Percentiles rank a stretch among this genome's conserved stretches.
phyloP scores from a whole-genome alignment of 2,329 filamentous ascomycete species.

The Lecanosticta acicola region DNA sequence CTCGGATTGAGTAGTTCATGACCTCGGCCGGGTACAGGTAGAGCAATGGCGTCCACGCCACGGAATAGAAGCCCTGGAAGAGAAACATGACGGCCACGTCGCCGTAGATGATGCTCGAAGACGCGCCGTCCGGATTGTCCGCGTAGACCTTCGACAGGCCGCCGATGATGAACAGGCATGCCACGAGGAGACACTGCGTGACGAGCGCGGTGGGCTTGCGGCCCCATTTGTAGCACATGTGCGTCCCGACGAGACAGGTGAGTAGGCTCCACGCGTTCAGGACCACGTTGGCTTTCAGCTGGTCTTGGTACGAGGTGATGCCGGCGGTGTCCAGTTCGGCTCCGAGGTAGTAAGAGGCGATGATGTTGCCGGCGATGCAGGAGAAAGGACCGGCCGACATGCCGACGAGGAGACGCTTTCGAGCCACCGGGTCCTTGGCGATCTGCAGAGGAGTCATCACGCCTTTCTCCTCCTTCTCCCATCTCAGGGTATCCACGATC shows the following conservation, averaged over 20 bases:
- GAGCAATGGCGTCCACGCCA: conserved; percentile 48
- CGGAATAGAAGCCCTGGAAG: conserved; percentile 40
- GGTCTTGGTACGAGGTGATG: conserved; percentile 33
- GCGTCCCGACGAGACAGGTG: conserved; percentile 21
- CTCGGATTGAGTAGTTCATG: conserved; percentile 47
- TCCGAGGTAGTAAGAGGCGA: conserved; percentile 39
- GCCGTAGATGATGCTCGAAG: conserved; percentile 34
- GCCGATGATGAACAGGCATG: conserved; percentile 49
- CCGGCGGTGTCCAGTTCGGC: conserved; percentile 38
- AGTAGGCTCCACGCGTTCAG: conserved; percentile 36
- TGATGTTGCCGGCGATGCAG: conserved; percentile 32
- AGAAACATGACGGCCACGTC: conserved; percentile 29
- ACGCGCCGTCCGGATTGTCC: conserved; percentile 20
- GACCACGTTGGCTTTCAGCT: conserved; percentile 35
- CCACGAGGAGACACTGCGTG: conserved; percentile 18
- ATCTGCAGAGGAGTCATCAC: conserved; percentile 37
- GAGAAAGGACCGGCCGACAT: conserved; percentile 21
- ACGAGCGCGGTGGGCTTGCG: conserved; percentile 26
- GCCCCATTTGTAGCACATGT: conserved; percentile 17
- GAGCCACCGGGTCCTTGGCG: conserved; percentile 33
- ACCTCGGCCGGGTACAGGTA: conserved; percentile 47
- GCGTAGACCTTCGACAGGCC: conserved; percentile 43
- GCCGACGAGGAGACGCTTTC: conserved; percentile 39
- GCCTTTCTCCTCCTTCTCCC: conserved; percentile 39
- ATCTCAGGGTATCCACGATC: conserved; percentile 45